Base-by-base conservation (phyloP, 371 early-diverging fungal genomes). In the Sporodiniella umbellata region DNA sequence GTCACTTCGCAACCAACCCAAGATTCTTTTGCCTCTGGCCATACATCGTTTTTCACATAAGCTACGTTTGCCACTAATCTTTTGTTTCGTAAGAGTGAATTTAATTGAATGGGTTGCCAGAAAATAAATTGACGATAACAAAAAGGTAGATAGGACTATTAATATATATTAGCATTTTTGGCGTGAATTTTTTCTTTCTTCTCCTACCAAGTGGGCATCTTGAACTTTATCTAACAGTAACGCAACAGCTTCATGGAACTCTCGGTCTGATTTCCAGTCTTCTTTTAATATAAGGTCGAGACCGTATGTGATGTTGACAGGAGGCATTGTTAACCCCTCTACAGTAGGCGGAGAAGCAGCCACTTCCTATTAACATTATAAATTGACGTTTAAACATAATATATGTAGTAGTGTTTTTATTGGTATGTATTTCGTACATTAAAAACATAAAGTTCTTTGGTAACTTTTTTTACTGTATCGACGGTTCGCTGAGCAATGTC, bases 101-200 rank as follows among this genome's bases (percentile, higher is more conserved):
- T 76, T 11, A 76, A 58, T 51, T 76, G 76, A 45, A 76, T 76
- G 2, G 76, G 72, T 37, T 76, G 76, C 76, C 76, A 76, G 15
- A 76, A 76, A 14, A 76, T 56, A 28, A 76, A 76, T 45, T 76
- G 76, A 21, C 76, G 70, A 31, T 76, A 76, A 33, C 76, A 76
- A 33, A 64, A 72, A 10, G 76, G 76, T 4, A 70, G 63, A 45
- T 76, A 76, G 22, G 68, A 69, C 75, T 75, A 56, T 18, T 33
- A 42, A 12, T 5, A 30, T 21, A 35, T 5, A 8, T 37, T 22
- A 22, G 23, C 31, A 4, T 7, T 10, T 33, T n/a, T 24, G n/a
- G n/a, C n/a, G n/a, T n/a, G n/a, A 40, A 22, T 17, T 3, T 37
- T 15, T 30, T 15, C n/a, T 35, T 8, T 33, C 1, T 19, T 4